Evolutionary conservation across 2,329 filamentous ascomycete genomes (phyloP).

Genomic region (Venturia nashicola): DNA sequence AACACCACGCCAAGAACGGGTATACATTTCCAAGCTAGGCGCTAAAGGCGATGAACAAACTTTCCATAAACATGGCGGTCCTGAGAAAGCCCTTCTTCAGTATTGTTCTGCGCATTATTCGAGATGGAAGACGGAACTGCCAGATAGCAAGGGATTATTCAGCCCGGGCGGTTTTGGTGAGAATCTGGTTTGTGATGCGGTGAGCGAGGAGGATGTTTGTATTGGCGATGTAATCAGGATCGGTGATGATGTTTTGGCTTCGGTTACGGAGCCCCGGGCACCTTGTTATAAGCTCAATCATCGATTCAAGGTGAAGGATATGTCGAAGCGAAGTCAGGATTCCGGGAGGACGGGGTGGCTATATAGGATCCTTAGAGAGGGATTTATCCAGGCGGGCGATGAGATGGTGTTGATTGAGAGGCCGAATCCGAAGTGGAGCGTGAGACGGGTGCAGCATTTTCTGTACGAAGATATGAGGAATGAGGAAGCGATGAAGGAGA

Average conservation of each 20-base stretch:
- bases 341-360: conserved; percentile 53
- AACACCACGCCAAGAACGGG: conserved; percentile 27
- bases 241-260: conserved; percentile 37
- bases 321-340: conserved; percentile 45
- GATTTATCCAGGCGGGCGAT: conserved; percentile 44
- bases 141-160: conserved; percentile 39
- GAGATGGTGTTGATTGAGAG: conserved; percentile 44
- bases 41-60: conserved; percentile 51
- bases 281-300: conserved; percentile 61
- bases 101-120: conserved; percentile 50
- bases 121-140: conserved; percentile 41
- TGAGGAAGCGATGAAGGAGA: conserved; percentile 31
- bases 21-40: conserved; percentile 37
- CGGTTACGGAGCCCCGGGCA: conserved; percentile 49
- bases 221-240: conserved; percentile 50
- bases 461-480: conserved; percentile 43
- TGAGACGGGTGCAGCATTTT: conserved; percentile 51
- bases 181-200: conserved; percentile 44
- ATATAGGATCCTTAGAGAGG: conserved; percentile 47
- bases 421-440: conserved; percentile 46
- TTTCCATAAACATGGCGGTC: conserved; percentile 47
- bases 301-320: conserved; percentile 50
- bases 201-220: conserved; percentile 54
- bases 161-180: conserved; percentile 50
- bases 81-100: conserved; percentile 50